These are phyloP conservation scores for Ulota crispa DNA, from an alignment of 225 moss, liverwort and hornwort species.

Conservation along the genomic window DNA sequence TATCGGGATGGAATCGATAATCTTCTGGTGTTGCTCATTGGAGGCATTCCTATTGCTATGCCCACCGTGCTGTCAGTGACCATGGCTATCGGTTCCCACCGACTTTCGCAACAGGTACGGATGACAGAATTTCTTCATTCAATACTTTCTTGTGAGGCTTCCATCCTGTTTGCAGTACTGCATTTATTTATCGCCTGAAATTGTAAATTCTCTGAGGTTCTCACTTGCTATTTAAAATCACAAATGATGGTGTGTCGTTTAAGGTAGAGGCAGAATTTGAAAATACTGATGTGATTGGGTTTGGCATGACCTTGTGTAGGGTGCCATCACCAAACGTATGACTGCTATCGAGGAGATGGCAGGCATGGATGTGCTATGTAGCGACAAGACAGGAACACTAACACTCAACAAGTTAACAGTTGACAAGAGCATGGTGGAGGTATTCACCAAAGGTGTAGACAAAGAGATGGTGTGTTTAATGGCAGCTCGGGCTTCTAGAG, in stretches of 20 bases:
- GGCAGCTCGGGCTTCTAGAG: constrained; percentile 54
- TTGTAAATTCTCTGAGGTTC: not conserved
- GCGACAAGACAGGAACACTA: constrained; percentile 62
- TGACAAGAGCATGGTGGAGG: constrained; percentile 61
- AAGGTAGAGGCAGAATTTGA: not conserved
- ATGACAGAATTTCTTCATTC: not conserved
- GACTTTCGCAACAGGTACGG: constrained; percentile 58
- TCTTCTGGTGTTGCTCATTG: constrained; percentile 70
- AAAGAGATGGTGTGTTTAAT: constrained; percentile 56
- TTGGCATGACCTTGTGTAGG: constrained; percentile 36
- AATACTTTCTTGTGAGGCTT: not conserved
- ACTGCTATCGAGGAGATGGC: constrained; percentile 85
- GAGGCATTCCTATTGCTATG: constrained; percentile 81
- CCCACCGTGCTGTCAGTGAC: constrained; percentile 77
- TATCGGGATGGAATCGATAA: constrained; percentile 64
- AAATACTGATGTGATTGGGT: not conserved
- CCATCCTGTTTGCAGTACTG: not conserved
- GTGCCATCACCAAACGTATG: constrained; percentile 79
- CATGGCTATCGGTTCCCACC: constrained; percentile 75
- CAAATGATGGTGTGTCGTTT: not conserved
- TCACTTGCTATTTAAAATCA: not conserved
- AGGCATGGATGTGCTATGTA: constrained; percentile 73
- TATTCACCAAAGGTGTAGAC: constrained; percentile 43
- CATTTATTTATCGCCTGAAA: not conserved
- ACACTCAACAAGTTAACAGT: constrained; percentile 59